Evolutionary conservation across 2,329 filamentous ascomycete species (phyloP).

Genomic region (Thelonectria olida): DNA sequence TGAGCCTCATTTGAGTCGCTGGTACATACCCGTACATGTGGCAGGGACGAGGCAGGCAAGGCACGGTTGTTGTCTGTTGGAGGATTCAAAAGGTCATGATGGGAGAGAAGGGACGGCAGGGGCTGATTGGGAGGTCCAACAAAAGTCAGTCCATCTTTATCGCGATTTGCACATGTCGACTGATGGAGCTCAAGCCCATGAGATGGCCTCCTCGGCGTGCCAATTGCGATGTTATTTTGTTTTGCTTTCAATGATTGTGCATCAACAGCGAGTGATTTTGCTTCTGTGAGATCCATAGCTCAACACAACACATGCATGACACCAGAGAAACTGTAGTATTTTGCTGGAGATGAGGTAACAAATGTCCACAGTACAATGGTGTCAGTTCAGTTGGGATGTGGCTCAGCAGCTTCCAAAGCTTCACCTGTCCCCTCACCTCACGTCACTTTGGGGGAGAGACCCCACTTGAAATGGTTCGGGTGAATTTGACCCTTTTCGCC

Average conservation of each 20-base stretch:
- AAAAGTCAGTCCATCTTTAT: constrained; percentile 5
- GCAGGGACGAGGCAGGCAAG: no score
- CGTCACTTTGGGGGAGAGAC: not conserved
- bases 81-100: not conserved
- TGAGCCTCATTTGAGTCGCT: constrained; percentile 2
- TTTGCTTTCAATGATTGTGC: not conserved
- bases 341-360: not conserved
- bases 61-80: not conserved
- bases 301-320: not conserved
- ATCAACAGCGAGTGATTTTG: not conserved
- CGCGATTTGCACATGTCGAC: not conserved
- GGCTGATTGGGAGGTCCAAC: not conserved
- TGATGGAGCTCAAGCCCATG: not conserved
- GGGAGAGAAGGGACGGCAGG: not conserved
- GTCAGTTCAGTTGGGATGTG: constrained; percentile 8
- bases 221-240: not conserved
- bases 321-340: not conserved
- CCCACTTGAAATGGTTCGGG: constrained; percentile 11
- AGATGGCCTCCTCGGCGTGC: not conserved
- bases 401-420: constrained; percentile 15
- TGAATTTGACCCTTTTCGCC: constrained; percentile 1
- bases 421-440: constrained; percentile 12
- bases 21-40: not conserved
- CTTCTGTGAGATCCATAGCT: not conserved
- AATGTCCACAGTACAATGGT: constrained; percentile 2